Conservation (phyloP, 768 basidiomycete species). For the Melanogaster broomeanus region DNA sequence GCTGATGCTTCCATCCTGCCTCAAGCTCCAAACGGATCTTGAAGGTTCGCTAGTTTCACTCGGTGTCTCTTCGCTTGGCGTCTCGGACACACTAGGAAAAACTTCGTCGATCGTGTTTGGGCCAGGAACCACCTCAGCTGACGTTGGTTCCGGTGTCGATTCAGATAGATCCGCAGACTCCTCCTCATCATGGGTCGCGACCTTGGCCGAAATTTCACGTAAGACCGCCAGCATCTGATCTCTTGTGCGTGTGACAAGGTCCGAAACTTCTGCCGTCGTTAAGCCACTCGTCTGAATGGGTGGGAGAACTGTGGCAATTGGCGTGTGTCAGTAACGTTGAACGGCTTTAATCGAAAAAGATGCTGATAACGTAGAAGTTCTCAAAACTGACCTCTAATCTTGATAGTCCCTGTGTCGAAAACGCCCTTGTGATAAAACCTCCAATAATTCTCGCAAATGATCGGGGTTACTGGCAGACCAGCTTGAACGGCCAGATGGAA, state of each 20-base stretch:
- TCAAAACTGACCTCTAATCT: conserved; percentile 65
- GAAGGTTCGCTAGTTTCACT: conserved; percentile 29
- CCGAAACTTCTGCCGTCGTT: conserved; percentile 66
- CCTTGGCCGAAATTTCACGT: conserved; percentile 69
- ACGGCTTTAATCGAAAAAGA: background rate
- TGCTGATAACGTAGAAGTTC: background rate
- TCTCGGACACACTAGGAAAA: conserved; percentile 29
- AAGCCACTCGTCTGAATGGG: conserved; percentile 78
- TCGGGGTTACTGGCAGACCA: conserved; percentile 86
- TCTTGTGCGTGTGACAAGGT: conserved; percentile 66
- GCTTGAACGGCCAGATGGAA: conserved; percentile 95
- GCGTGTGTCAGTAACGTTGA: conserved; percentile 8
- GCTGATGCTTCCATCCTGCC: conserved; percentile 57
- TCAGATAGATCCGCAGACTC: conserved; percentile 13
- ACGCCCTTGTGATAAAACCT: conserved; percentile 75
- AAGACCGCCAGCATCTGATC: conserved; percentile 80
- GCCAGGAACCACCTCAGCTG: conserved; percentile 4
- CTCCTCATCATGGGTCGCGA: conserved; percentile 30
- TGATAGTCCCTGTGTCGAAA: conserved; percentile 76
- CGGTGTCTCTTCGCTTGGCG: conserved; percentile 24
- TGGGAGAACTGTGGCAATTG: conserved; percentile 69
- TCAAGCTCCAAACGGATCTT: conserved; percentile 36
- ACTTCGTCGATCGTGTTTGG: conserved; percentile 26
- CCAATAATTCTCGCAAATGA: conserved; percentile 95
- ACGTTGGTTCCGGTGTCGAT: conserved; percentile 24